A percentile compares a stretch with the other conserved stretches of the same genome.
Evolutionary conservation across 345 rosid species (phyloP).

Genomic region (Lumnitzera racemosa): DNA sequence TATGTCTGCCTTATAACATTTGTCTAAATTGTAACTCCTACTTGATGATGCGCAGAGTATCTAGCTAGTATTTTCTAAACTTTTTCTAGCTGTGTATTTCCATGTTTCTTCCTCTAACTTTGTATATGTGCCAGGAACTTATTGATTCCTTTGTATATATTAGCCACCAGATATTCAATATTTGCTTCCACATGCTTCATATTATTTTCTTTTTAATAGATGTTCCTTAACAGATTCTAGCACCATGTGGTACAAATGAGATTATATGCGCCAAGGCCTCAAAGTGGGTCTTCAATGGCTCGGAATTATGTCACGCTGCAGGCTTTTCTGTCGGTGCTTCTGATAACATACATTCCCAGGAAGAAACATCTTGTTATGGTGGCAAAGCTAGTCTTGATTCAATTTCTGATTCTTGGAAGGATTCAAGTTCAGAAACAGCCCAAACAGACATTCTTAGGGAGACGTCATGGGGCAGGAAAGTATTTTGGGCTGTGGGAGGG

Average conservation of each 20-base stretch:
- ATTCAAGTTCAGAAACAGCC: constrained; percentile 28
- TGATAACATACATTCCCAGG: constrained; percentile 18
- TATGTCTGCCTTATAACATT: too few relatives aligned
- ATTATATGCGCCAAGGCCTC: constrained; percentile 78
- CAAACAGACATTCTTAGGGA: constrained; percentile 23
- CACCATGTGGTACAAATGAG: constrained; percentile 76
- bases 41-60: too few relatives aligned
- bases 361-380: constrained; percentile 67
- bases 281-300: constrained; percentile 77
- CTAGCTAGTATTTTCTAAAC: too few relatives aligned
- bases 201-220: constrained; percentile 4
- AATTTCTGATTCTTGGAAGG: constrained; percentile 65
- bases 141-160: not conserved
- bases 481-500: constrained; percentile 81
- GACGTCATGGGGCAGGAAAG: constrained; percentile 37
- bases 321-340: constrained; percentile 57
- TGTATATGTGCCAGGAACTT: not conserved
- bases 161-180: not conserved
- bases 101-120: not conserved
- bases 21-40: too few relatives aligned
- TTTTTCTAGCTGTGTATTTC: not conserved
- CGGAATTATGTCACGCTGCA: constrained; percentile 73
- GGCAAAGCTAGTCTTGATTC: constrained; percentile 75
- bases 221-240: constrained; percentile 40
- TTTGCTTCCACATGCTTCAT: constrained; percentile 7